A percentile compares a stretch with the other conserved stretches of the same genome.
Conservation (phyloP, 1,284 basidiomycete species). For the Dichomitus squalens region DNA sequence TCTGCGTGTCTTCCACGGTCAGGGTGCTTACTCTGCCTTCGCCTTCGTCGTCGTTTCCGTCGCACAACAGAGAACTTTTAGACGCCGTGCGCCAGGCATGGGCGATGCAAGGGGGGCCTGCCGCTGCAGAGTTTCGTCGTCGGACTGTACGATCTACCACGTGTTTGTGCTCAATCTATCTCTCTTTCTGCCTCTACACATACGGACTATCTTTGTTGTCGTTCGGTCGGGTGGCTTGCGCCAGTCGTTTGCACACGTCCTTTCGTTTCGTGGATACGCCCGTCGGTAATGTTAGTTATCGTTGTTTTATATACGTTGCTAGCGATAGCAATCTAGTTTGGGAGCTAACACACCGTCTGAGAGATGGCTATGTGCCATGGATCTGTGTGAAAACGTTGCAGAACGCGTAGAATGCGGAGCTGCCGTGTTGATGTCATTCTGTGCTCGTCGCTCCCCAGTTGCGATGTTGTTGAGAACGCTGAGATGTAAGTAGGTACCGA, state of each 20-base stretch:
- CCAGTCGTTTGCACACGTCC: slow-evolving; percentile 23
- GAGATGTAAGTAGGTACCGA: too few species aligned
- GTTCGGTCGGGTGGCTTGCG: slow-evolving; percentile 21
- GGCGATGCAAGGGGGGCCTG: background rate
- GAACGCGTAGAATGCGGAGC: background rate
- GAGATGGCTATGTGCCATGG: too few species aligned
- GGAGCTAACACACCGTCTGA: slow-evolving; percentile 1
- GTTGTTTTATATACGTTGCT: slow-evolving; percentile 11
- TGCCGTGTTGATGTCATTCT: background rate
- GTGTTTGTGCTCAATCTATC: slow-evolving; percentile 5
- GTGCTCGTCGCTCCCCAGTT: too few species aligned
- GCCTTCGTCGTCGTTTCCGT: too few species aligned
- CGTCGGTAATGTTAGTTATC: slow-evolving; percentile 3
- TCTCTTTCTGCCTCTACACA: background rate
- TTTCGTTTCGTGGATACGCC: slow-evolving; percentile 11
- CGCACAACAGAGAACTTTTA: slow-evolving; percentile 42
- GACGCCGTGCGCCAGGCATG: slow-evolving; percentile 13
- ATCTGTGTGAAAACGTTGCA: too few species aligned
- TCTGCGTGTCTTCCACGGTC: background rate
- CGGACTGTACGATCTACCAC: slow-evolving; percentile 15
- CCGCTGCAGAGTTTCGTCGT: background rate
- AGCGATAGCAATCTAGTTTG: slow-evolving; percentile 7
- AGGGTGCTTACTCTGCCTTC: background rate
- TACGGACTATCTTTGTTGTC: background rate
- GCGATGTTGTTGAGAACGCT: too few species aligned